These are phyloP conservation scores for Macadamia integrifolia DNA, from an alignment of 164 flowering plant genomes.

Conservation along the genomic window DNA sequence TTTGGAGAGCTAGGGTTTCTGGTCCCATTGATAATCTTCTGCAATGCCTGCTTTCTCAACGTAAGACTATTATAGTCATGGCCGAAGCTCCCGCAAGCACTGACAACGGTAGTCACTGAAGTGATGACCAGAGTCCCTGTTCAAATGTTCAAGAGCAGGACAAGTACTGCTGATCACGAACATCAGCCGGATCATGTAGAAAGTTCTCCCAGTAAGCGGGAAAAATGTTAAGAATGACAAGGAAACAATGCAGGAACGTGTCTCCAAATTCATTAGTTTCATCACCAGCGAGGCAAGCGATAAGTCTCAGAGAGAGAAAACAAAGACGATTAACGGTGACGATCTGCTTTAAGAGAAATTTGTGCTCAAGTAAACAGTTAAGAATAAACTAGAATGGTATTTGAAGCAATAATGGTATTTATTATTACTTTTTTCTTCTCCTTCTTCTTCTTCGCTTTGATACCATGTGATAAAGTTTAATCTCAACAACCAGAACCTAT, in stretches of 20 bases:
- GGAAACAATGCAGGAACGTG: constrained; percentile 43
- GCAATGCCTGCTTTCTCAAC: too few species aligned
- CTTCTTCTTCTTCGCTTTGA: too few species aligned
- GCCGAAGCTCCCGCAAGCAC: constrained; percentile 35
- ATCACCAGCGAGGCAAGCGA: constrained; percentile 65
- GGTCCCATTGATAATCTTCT: background rate
- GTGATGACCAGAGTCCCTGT: constrained; percentile 32
- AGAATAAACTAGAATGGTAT: too few species aligned
- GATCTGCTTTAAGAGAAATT: constrained; percentile 63
- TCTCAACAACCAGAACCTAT: too few species aligned
- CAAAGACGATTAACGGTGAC: constrained; percentile 76
- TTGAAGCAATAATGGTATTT: too few species aligned
- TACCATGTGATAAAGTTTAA: too few species aligned
- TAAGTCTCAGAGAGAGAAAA: constrained; percentile 71
- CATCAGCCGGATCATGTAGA: constrained; percentile 46
- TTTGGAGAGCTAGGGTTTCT: constrained; percentile 8
- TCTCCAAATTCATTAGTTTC: constrained; percentile 42
- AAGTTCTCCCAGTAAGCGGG: constrained; percentile 36
- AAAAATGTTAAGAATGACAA: constrained; percentile 43
- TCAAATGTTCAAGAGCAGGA: constrained; percentile 44
- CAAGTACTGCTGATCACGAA: constrained; percentile 38
- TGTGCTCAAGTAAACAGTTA: too few species aligned
- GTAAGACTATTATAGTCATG: constrained; percentile 7
- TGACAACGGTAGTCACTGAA: constrained; percentile 34
- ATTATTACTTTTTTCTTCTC: too few species aligned